Evolutionary conservation across 257 asterid species (phyloP), one percentile per base, ranked within the genome.

Genomic region (Buddleja alternifolia): DNA sequence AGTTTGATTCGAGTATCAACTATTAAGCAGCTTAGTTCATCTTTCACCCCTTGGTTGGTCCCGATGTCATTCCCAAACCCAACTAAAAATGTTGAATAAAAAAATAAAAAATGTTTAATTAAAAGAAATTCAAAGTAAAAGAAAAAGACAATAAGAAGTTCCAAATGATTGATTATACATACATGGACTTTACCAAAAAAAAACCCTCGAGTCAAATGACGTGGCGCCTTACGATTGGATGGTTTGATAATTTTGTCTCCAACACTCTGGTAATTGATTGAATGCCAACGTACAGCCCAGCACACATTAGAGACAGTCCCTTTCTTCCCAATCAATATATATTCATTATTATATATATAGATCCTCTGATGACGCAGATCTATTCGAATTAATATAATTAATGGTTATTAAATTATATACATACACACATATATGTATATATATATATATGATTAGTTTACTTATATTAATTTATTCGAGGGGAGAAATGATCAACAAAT

Each of bases 401-500:
- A 71, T 42, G 66, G 61, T 42, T 51, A 60, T 45, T 65, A 21
- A 67, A 66, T 72, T 42, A 41, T 64, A 14, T 11, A 29, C 2
- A 1, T 29, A 29, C 5, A 29, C 5, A 29, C 5, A 29, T 29
- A 29, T 1, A 29, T 29, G 34, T 29, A 29, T 29, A 29, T 29
- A 1, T 29, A 5, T 34, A 25, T 19, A 10, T 23, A 41, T 60
- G 63, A 25, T 73, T 62, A 52, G 40, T 66, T 63, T 44, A 20
- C 48, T 58, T 63, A 48, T 24, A 23, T 14, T 32, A 56, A 50
- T 76, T 59, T 14, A 47, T 65, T 34, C 42, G 62, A 5, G 41
- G 46, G 75, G 63, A 68, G 72, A 75, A 69, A 24, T 65, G 69
- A 48, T 75, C 63, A 60, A 20, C 63, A 40, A 61, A 44, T 62